phyloP scores from a whole-genome alignment of 805 yeast species.

The Schwanniomyces occidentalis region DNA sequence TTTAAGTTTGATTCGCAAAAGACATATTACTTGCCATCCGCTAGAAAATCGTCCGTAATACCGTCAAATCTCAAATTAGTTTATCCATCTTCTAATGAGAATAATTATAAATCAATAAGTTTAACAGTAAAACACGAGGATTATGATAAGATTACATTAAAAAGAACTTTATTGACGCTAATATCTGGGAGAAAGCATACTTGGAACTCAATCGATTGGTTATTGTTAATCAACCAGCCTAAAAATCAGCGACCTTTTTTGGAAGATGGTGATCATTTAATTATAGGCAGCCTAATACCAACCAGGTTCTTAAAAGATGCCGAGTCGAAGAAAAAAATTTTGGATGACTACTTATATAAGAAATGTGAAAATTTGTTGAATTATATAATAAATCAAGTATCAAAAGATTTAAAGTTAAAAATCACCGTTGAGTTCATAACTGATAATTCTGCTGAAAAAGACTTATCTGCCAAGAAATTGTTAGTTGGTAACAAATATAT shows the following conservation, averaged over 20 bases:
- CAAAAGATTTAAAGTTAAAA: conserved; percentile 26
- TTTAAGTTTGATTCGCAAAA: conserved; percentile 46
- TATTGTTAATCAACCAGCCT: conserved; percentile 20
- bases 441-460: conserved; percentile 13
- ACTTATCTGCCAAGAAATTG: conserved; percentile 2
- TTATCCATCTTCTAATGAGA: conserved; percentile 35
- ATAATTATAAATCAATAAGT: conserved; percentile 39
- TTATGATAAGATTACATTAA: conserved; percentile 21
- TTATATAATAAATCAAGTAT: conserved; percentile 18
- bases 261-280: conserved; percentile 39
- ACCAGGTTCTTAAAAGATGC: conserved; percentile 12
- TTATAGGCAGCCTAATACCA: conserved; percentile 37
- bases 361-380: conserved; percentile 27
- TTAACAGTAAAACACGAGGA: conserved; percentile 46
- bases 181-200: conserved; percentile 44
- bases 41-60: conserved; percentile 15
- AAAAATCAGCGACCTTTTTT: conserved; percentile 20
- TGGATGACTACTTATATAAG: conserved; percentile 21
- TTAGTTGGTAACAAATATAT: conserved; percentile 33
- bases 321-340: conserved; percentile 6
- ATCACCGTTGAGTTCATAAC: conserved; percentile 41
- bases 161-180: conserved; percentile 36
- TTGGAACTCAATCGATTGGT: conserved; percentile 46
- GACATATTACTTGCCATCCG: conserved; percentile 24
- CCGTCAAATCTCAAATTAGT: conserved; percentile 6